Conservation (phyloP, 306 rosid genomes). For the Gastrolobium bilobum region DNA sequence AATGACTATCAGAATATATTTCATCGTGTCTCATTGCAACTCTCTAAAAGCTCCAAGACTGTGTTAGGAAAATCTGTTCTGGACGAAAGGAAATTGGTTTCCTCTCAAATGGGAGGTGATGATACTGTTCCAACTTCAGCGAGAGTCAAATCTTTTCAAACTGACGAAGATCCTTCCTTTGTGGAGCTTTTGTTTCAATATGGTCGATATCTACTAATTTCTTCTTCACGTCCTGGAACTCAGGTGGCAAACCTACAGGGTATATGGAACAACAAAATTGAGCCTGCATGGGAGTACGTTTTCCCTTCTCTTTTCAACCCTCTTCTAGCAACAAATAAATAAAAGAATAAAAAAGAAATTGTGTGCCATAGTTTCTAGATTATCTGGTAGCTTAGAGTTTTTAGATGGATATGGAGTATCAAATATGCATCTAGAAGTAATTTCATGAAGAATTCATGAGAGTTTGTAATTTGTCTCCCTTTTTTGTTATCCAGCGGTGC, state of each 20-base stretch:
- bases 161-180: slow-evolving; percentile 92
- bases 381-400: slow-evolving; percentile 35
- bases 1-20: slow-evolving; percentile 87
- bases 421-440: slow-evolving; percentile 28
- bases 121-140: slow-evolving; percentile 75
- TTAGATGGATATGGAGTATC: slow-evolving; percentile 21
- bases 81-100: slow-evolving; percentile 41
- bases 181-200: slow-evolving; percentile 93
- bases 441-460: slow-evolving; percentile 29
- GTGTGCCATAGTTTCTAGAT: slow-evolving; percentile 14
- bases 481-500: slow-evolving; percentile 75
- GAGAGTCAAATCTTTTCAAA: slow-evolving; percentile 81
- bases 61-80: slow-evolving; percentile 33
- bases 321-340: background rate
- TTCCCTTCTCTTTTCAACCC: slow-evolving; percentile 31
- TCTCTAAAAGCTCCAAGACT: slow-evolving; percentile 72
- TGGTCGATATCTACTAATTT: slow-evolving; percentile 90
- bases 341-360: background rate
- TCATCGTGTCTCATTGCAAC: slow-evolving; percentile 87
- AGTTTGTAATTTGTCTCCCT: slow-evolving; percentile 47
- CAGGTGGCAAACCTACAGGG: slow-evolving; percentile 94
- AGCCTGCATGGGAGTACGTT: slow-evolving; percentile 94
- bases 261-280: slow-evolving; percentile 82
- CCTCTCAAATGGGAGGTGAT: slow-evolving; percentile 51
- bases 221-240: slow-evolving; percentile 90